Evolutionary conservation across 345 rosid genomes (phyloP), one percentile per base, ranked within the genome.

Genomic region (Eucalyptus sp.): DNA sequence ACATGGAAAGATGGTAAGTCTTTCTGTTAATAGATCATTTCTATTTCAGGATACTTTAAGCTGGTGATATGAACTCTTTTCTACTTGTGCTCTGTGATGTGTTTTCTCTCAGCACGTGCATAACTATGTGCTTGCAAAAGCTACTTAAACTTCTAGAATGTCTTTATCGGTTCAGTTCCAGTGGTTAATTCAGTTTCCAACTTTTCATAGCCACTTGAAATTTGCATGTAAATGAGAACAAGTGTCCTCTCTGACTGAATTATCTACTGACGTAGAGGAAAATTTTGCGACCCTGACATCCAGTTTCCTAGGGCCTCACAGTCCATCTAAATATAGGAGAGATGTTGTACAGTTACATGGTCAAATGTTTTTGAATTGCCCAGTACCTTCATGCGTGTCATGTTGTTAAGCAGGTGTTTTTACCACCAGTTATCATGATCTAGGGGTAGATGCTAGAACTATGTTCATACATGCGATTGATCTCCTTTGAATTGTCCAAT

Each of bases 1-100:
- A 95, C 93, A 94, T 93, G 95, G 90, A 97, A 88, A 92, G 99
- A 96, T 93, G 99, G 99, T 96, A 86, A 54, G 62, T 27, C 10
- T 24, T 43, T n/a, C 13, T 71, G 25, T 54, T 44, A 13, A 13
- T 22, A 13, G 43, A 62, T 48, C 13, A 80, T 37, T 50, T 50
- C 22, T 17, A 27, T 68, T 87, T 44, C 41, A 27, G 37, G 62
- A 52, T 54, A 33, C 14, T 20, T 76, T 76, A 41, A 37, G 48
- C 83, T 76, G 83, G 83, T 86, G 87, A n/a, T 11, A 51, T 86
- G 16, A 31, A 49, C 10, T 85, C 50, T 85, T 85, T 88, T 81
- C 64, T 46, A 86, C 29, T 18, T 13, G 6, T 50, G 27, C 83
- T 76, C 46, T 11, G 83, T 76, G 46, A 37, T 76, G 83, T 76